A percentile compares a stretch with the other conserved stretches of the same genome.
These are phyloP conservation scores for Cryphonectria nitschkei DNA, from an alignment of 2,329 filamentous ascomycete genomes.

Conservation along the genomic window DNA sequence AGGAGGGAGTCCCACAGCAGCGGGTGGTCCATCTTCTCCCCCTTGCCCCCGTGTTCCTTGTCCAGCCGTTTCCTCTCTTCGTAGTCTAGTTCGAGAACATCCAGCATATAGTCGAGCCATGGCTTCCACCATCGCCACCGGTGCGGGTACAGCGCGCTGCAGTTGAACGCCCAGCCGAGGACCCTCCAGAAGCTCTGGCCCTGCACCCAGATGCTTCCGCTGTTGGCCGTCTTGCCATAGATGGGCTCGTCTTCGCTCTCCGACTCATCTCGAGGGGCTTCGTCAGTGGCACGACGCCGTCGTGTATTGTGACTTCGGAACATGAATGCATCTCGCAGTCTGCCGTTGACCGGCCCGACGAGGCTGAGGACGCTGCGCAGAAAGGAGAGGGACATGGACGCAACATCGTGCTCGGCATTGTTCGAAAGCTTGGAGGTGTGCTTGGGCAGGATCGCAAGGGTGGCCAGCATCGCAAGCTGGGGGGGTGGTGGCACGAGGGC, in stretches of 20 bases:
- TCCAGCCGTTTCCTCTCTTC: slow-evolving; percentile 59
- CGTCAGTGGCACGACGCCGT: slow-evolving; percentile 38
- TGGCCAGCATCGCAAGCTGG: slow-evolving; percentile 77
- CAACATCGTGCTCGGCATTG: slow-evolving; percentile 62
- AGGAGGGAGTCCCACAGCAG: slow-evolving; percentile 61
- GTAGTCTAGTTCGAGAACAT: slow-evolving; percentile 75
- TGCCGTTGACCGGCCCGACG: slow-evolving; percentile 71
- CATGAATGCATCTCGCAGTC: slow-evolving; percentile 71
- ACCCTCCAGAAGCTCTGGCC: slow-evolving; percentile 88
- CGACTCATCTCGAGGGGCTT: background rate
- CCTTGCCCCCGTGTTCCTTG: slow-evolving; percentile 35
- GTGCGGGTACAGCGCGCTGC: slow-evolving; percentile 70
- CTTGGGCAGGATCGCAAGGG: slow-evolving; percentile 78
- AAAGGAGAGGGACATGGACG: slow-evolving; percentile 70
- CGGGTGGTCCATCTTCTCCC: slow-evolving; percentile 34
- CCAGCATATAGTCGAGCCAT: slow-evolving; percentile 80
- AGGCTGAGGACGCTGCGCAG: slow-evolving; percentile 68
- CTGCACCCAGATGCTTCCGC: slow-evolving; percentile 71
- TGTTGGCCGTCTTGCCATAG: slow-evolving; percentile 62
- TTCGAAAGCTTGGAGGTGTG: slow-evolving; percentile 74
- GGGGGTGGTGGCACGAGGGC: slow-evolving; percentile 70
- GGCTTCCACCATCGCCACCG: slow-evolving; percentile 82
- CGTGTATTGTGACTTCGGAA: slow-evolving; percentile 52
- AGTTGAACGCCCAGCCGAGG: slow-evolving; percentile 92
- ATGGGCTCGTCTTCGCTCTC: slow-evolving; percentile 57